Evolutionary conservation across 2,329 filamentous ascomycete genomes (phyloP), one percentile per base, ranked within the genome.

Genomic region (Fusarium chuoi): DNA sequence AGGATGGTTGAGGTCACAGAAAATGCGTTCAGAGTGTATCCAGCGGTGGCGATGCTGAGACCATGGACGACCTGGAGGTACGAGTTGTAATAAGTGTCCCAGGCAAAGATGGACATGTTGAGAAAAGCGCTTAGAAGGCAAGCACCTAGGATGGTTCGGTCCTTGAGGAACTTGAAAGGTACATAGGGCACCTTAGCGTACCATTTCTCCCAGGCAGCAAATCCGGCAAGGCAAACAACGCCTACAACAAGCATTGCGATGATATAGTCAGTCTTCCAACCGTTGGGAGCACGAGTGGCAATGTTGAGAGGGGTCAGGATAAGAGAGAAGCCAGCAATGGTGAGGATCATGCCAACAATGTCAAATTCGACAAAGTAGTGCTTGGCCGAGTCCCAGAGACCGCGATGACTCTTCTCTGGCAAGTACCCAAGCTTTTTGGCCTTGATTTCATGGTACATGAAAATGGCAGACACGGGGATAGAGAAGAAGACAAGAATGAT

Each of bases 271-370:
- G 85, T 87, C 44, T 79, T 79, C 87, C 87, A 89, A 7, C 84
- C 84, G 54, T 85, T 77, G 45, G 83, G 75, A 6, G 78, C 72
- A 30, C 85, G 83, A 6, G 68, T 73, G 26, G 75, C 75, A n/a
- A 93, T 83, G 18, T 86, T 91, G 78, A 93, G 88, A 0, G 91
- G 90, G 5, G 92, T 89, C 87, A 89, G 81, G 26, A 90, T 83
- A 46, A 90, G 82, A 30, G 84, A 84, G 67, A 88, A 86, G 14
- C 87, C 84, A 11, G 83, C 85, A 38, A 87, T 86, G 65, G 89
- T 80, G 49, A 90, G 80, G n/a, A 89, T 73, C 66, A 89, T 83
- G 7, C 88, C 89, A 14, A 88, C 77, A 17, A 89, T 83, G 26
- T 78, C 77, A 49, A 78, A 78, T 55, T 78, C 71, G n/a, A 76